Evolutionary conservation across 768 basidiomycete genomes (phyloP), one percentile per base, ranked within the genome.

Genomic region (Baorangia bicolor): DNA sequence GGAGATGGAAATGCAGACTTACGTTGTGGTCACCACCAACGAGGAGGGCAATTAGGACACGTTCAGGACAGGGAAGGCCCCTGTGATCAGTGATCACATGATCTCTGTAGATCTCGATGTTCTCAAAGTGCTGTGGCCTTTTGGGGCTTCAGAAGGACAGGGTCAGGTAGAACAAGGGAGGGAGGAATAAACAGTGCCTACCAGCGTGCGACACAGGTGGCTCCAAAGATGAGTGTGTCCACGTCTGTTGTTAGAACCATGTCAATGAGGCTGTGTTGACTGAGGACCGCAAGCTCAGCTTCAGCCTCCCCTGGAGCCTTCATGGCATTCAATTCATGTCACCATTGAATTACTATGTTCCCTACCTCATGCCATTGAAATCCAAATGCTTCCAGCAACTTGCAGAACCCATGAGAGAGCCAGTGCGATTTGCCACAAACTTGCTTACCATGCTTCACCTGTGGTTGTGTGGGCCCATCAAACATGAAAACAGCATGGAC

Each of bases 251-350:
- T 53, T 14, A 53, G 37, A 2, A 53, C 44, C 1, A 25, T 10
- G 5, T 53, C 42, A 21, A 53, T 23, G 20, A 53, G 14, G 6
- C 52, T 3, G 44, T 30, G 1, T 46, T n/a, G n/a, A n/a, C n/a
- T n/a, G n/a, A n/a, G n/a, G n/a, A n/a, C n/a, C n/a, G n/a, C n/a
- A n/a, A n/a, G 52, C 37, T 53, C 44, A 5, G 52, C 52, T 23
- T 53, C 28, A 3, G 44, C 52, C 13, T 53, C 44, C 12, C n/a
- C 52, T 1, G 44, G 52, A 31, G 43, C 52, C 52, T 53, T 33
- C 8, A 8, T 18, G 28, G 14, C n/a, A 23, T 3, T n/a, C 39
- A 20, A 7, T 20, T 21, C 20, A n/a, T n/a, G n/a, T n/a, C n/a
- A n/a, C n/a, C n/a, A n/a, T n/a, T n/a, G 9, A 33, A 10, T 33